Percentiles rank a stretch among this genome's conserved stretches.
Conservation (phyloP, 2,329 filamentous ascomycete genomes). For the Gnomoniopsis smithogilvyi region DNA sequence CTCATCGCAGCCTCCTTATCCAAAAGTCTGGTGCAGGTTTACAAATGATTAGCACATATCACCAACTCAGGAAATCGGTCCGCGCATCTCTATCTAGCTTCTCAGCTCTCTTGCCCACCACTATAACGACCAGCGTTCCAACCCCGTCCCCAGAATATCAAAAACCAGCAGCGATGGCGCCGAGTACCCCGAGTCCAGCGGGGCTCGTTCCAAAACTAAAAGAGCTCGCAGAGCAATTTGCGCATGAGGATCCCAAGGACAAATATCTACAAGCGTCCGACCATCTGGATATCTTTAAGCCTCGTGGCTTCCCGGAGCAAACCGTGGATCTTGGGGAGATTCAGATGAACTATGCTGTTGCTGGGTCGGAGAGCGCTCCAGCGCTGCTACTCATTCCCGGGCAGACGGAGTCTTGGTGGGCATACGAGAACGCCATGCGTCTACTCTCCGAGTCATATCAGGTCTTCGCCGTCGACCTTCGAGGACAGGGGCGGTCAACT, state of each 20-base stretch:
- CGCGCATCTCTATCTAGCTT: neutral
- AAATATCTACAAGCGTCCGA: constrained; percentile 12
- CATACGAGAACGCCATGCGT: constrained; percentile 17
- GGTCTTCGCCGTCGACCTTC: constrained; percentile 20
- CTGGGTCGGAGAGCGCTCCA: constrained; percentile 7
- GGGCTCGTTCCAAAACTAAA: neutral
- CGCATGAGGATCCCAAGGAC: neutral
- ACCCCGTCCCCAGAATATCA: too few species aligned
- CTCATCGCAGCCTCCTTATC: neutral
- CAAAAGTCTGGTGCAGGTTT: neutral
- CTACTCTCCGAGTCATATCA: constrained; percentile 18
- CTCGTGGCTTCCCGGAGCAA: constrained; percentile 16
- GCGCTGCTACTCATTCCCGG: constrained; percentile 19
- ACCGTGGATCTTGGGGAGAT: constrained; percentile 20
- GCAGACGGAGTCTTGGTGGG: constrained; percentile 20
- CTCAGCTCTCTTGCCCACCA: neutral
- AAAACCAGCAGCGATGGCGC: neutral
- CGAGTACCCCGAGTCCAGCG: neutral
- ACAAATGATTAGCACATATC: neutral
- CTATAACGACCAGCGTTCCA: neutral
- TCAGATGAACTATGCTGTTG: constrained; percentile 20
- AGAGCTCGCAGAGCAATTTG: neutral
- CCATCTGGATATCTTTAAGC: constrained; percentile 11
- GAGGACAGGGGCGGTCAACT: constrained; percentile 19
- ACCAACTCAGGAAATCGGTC: neutral